Percentiles rank a stretch among this genome's conserved stretches.
These are phyloP conservation scores for Agroathelia rolfsii DNA, from an alignment of 1,284 basidiomycete genomes.

Conservation along the genomic window DNA sequence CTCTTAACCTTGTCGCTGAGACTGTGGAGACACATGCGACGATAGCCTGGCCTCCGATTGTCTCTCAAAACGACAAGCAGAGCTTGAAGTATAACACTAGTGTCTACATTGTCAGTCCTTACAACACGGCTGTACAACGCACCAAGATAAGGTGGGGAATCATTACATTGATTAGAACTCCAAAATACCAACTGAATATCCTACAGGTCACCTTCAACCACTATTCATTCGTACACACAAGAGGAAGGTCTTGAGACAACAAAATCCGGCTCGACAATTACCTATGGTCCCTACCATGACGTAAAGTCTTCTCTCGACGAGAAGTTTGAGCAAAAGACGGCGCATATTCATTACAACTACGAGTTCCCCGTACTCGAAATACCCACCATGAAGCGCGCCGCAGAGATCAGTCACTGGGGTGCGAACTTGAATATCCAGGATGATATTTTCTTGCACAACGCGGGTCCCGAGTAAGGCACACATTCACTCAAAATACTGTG, in stretches of 20 bases:
- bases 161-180: conserved; percentile 1
- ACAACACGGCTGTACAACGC: conserved; percentile 70
- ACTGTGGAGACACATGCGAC: conserved; percentile 70
- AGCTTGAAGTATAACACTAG: conserved; percentile 70
- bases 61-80: conserved; percentile 74
- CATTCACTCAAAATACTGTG: conserved; percentile 6
- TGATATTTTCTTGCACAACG: conserved; percentile 76
- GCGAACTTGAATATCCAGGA: conserved; percentile 91
- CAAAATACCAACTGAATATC: background rate
- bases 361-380: conserved; percentile 76
- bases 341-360: conserved; percentile 78
- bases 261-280: conserved; percentile 73
- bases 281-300: conserved; percentile 80
- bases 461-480: conserved; percentile 72
- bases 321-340: conserved; percentile 49
- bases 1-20: conserved; percentile 68
- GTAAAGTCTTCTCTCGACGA: conserved; percentile 51
- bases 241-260: conserved; percentile 49
- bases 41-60: conserved; percentile 63
- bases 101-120: conserved; percentile 75
- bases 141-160: conserved; percentile 72
- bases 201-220: conserved; percentile 53
- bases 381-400: conserved; percentile 61
- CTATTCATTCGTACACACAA: conserved; percentile 59
- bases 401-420: conserved; percentile 96